Evolutionary conservation across 1,284 basidiomycete genomes (phyloP).

Genomic region (Gomphus sp.): DNA sequence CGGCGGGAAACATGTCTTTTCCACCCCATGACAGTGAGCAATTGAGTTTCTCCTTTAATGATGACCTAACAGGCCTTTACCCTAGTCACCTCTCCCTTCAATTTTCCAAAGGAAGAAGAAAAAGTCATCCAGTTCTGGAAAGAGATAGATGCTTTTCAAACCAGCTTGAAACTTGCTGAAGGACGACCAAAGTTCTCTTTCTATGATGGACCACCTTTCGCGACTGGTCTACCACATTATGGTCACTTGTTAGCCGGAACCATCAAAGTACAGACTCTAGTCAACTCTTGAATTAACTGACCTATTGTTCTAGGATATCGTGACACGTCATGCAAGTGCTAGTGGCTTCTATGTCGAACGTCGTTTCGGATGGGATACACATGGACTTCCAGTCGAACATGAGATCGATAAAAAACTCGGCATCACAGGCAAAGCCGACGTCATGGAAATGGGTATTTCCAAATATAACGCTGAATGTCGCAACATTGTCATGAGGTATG

Average conservation of each 20-base stretch:
- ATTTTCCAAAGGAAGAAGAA: conserved; percentile 89
- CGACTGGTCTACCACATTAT: conserved; percentile 95
- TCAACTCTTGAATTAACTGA: conserved; percentile 2
- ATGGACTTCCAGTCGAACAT: conserved; percentile 97
- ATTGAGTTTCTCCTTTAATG: conserved; percentile 8
- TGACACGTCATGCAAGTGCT: conserved; percentile 90
- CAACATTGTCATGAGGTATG: conserved; percentile 96
- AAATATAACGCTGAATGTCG: conserved; percentile 98
- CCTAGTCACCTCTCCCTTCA: conserved; percentile 66
- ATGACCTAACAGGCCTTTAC: neutral
- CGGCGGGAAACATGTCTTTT: conserved; percentile 46
- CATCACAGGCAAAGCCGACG: conserved; percentile 91
- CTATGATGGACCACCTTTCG: conserved; percentile 98
- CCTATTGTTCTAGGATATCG: conserved; percentile 65
- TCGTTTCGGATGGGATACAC: conserved; percentile 99
- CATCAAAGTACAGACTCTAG: conserved; percentile 68
- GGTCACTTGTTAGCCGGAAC: conserved; percentile 89
- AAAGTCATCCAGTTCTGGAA: conserved; percentile 91
- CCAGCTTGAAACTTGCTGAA: conserved; percentile 86
- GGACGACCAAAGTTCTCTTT: conserved; percentile 88
- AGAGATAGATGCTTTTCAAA: conserved; percentile 97
- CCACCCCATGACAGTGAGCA: conserved; percentile 56
- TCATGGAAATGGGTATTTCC: conserved; percentile 93
- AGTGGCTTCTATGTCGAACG: conserved; percentile 93
- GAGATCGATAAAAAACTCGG: conserved; percentile 97